These are phyloP conservation scores for Nigrograna mackinnonii DNA, from an alignment of 2,329 filamentous ascomycete genomes.

Conservation along the genomic window DNA sequence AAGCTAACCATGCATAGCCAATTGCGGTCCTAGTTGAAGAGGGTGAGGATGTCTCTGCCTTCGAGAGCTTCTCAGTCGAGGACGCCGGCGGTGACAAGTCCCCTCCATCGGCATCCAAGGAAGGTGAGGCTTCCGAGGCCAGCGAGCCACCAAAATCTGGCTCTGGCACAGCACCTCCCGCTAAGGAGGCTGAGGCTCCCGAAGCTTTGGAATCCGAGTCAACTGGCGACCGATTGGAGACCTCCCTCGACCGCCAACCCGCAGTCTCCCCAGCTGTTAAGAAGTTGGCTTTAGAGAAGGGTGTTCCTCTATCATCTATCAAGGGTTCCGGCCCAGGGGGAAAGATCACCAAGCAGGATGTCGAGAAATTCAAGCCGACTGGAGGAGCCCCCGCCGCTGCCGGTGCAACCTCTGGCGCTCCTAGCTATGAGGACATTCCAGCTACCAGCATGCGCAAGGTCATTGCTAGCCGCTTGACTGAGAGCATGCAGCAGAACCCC, in stretches of 20 bases:
- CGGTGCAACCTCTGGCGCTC: conserved; percentile 56
- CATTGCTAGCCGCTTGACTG: conserved; percentile 86
- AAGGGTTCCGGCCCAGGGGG: conserved; percentile 88
- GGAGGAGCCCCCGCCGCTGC: conserved; percentile 50
- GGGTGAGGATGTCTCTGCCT: conserved; percentile 81
- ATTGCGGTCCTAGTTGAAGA: conserved; percentile 96
- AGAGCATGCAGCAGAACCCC: conserved; percentile 91
- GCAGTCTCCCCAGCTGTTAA: conserved; percentile 74
- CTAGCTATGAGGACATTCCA: conserved; percentile 81
- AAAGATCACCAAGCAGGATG: conserved; percentile 87
- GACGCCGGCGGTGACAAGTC: conserved; percentile 88
- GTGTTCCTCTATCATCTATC: conserved; percentile 73
- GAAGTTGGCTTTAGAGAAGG: conserved; percentile 82
- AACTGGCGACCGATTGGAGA: conserved; percentile 77
- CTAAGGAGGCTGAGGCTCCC: conserved; percentile 54
- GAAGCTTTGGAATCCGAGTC: conserved; percentile 71
- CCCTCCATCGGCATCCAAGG: conserved; percentile 65
- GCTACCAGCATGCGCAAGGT: conserved; percentile 96
- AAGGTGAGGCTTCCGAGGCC: conserved; percentile 61
- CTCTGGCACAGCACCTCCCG: conserved; percentile 61
- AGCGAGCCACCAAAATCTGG: conserved; percentile 63
- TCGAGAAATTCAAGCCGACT: conserved; percentile 79
- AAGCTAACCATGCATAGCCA: conserved; percentile 63
- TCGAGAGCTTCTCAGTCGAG: conserved; percentile 83
- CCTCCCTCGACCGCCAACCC: conserved; percentile 80